A percentile compares a stretch with the other conserved stretches of the same genome.
Conservation (phyloP, 1,139 yeast species). For the Debaryomyces singareniensis region DNA sequence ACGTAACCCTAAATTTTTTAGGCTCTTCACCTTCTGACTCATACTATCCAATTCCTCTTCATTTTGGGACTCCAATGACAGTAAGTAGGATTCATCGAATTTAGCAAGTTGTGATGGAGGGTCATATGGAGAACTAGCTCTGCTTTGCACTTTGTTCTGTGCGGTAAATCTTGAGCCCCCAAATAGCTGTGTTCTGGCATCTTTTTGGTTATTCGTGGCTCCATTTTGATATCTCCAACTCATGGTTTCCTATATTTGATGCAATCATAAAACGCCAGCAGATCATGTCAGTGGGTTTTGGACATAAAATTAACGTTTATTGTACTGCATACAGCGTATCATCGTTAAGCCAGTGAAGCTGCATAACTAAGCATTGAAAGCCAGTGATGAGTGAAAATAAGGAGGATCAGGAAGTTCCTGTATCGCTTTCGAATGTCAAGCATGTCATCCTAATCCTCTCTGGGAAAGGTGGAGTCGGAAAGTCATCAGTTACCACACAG, state of each 20-base stretch:
- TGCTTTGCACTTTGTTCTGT: conserved; percentile 21
- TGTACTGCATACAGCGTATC: background rate
- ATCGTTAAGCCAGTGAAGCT: background rate
- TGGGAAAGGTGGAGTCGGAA: conserved; percentile 71
- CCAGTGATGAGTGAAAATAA: conserved; percentile 1
- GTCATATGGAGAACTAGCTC: conserved; percentile 51
- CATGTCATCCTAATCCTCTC: conserved; percentile 51
- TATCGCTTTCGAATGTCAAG: conserved; percentile 54
- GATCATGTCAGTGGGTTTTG: too few relatives aligned
- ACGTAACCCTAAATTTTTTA: conserved; percentile 63
- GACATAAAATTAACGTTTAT: too few relatives aligned
- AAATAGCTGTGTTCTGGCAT: conserved; percentile 41
- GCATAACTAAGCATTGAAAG: conserved; percentile 1
- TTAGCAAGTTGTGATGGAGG: conserved; percentile 26
- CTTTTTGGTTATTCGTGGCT: conserved; percentile 40
- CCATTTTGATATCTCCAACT: conserved; percentile 29
- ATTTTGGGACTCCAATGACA: conserved; percentile 78
- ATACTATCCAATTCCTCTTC: conserved; percentile 69
- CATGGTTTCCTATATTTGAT: conserved; percentile 11
- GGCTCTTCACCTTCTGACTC: conserved; percentile 61
- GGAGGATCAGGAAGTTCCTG: conserved; percentile 31
- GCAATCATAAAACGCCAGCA: too few relatives aligned
- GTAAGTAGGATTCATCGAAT: conserved; percentile 51
- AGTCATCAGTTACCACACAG: conserved; percentile 92
- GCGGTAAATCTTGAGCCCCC: conserved; percentile 17